A percentile compares a stretch with the other conserved stretches of the same genome.
phyloP scores from a whole-genome alignment of 202 grass and related monocot species.

The Carex sylvatica region DNA sequence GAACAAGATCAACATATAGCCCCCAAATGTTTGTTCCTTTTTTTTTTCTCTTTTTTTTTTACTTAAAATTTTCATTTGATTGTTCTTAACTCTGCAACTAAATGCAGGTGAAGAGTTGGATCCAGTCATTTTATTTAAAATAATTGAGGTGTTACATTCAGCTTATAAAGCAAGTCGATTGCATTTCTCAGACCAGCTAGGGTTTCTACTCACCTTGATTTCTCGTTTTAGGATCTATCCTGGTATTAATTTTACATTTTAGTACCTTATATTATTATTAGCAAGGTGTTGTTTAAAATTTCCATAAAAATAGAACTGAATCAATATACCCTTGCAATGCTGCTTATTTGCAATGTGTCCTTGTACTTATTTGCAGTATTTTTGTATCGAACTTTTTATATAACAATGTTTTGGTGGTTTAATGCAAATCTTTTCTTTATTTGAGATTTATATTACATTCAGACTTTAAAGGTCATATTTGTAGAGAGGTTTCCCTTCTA shows the following conservation, averaged over 20 bases:
- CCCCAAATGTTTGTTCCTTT: neutral
- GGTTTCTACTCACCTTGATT: conserved; percentile 71
- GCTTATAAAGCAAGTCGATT: conserved; percentile 60
- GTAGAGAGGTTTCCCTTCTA: neutral
- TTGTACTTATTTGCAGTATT: neutral
- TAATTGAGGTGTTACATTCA: conserved; percentile 67
- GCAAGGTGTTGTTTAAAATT: conserved; percentile 14
- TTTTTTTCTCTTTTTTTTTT: neutral
- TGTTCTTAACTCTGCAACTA: conserved; percentile 11
- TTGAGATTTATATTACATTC: neutral
- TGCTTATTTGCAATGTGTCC: neutral
- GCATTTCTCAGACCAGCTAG: conserved; percentile 61
- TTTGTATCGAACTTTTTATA: neutral
- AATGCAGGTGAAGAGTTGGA: conserved; percentile 76
- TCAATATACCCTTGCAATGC: neutral
- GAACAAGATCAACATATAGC: neutral
- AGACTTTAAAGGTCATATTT: neutral
- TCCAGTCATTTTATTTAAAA: conserved; percentile 48
- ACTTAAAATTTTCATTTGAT: conserved; percentile 4
- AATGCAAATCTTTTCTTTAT: neutral
- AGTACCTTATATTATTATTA: conserved; percentile 3
- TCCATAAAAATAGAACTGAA: neutral
- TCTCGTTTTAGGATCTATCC: conserved; percentile 58
- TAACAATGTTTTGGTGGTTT: neutral
- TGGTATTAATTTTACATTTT: conserved; percentile 38